Evolutionary conservation across 371 early-diverging fungal genomes (phyloP).

Genomic region (Mortierella sp.): DNA sequence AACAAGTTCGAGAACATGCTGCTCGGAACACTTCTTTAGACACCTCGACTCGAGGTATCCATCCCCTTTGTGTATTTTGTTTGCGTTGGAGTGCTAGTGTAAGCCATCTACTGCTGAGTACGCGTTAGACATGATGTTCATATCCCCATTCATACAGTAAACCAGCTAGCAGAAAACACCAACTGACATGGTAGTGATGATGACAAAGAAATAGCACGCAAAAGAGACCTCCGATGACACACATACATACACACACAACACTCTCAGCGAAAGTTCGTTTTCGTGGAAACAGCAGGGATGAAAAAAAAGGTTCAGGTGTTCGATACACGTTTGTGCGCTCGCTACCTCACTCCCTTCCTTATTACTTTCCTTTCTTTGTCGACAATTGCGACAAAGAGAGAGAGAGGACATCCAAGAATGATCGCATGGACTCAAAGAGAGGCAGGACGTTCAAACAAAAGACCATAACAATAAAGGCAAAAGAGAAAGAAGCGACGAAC

Average conservation of each 20-base stretch:
- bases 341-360: background rate
- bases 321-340: background rate
- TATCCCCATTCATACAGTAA: background rate
- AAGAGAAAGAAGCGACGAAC: background rate
- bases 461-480: background rate
- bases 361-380: background rate
- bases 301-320: background rate
- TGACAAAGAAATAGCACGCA: background rate
- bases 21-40: constrained; percentile 31
- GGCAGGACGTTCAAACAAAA: constrained; percentile 2
- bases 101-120: background rate
- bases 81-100: background rate
- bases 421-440: background rate
- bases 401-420: background rate
- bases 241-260: background rate
- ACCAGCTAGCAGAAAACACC: background rate
- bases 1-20: constrained; percentile 58
- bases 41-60: background rate
- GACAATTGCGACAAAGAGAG: background rate
- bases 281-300: too few relatives aligned
- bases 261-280: background rate
- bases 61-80: background rate
- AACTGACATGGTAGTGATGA: background rate
- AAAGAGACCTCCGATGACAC: background rate
- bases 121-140: background rate